Percentiles rank a stretch among this genome's conserved stretches.
phyloP scores from a whole-genome alignment of 1,284 basidiomycete genomes.

The Apiotrichum laibachii region DNA sequence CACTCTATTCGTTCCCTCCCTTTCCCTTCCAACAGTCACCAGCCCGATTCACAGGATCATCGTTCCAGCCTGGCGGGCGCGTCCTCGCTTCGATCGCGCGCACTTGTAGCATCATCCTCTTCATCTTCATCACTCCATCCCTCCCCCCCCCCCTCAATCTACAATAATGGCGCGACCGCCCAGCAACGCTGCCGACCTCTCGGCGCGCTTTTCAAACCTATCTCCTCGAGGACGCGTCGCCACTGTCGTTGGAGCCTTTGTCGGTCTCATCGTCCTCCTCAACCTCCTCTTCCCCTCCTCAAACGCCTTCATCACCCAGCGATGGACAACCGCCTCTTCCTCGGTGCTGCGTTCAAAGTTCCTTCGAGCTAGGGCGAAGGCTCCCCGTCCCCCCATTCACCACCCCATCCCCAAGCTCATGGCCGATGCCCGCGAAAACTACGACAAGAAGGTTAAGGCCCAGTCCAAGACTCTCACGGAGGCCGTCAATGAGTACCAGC shows the following conservation, averaged over 20 bases:
- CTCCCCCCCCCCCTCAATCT: background rate
- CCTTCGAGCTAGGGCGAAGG: constrained; percentile 41
- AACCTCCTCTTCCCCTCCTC: constrained; percentile 38
- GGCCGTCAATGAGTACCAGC: constrained; percentile 74
- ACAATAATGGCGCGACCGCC: constrained; percentile 9
- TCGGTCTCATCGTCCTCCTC: constrained; percentile 35
- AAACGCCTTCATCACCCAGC: constrained; percentile 31
- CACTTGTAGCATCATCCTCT: too few relatives aligned
- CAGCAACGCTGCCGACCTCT: constrained; percentile 1
- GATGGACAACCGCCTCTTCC: constrained; percentile 49
- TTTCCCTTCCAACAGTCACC: too few relatives aligned
- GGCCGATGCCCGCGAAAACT: constrained; percentile 68
- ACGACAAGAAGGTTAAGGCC: constrained; percentile 61
- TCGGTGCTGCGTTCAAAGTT: constrained; percentile 49
- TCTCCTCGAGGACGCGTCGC: constrained; percentile 31
- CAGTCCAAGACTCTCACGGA: constrained; percentile 73
- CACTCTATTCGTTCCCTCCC: too few relatives aligned
- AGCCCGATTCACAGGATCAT: too few relatives aligned
- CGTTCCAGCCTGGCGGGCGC: too few relatives aligned
- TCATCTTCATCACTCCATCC: background rate
- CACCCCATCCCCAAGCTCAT: constrained; percentile 83
- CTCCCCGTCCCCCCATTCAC: constrained; percentile 49
- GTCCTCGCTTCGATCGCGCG: too few relatives aligned
- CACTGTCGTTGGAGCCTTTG: constrained; percentile 25
- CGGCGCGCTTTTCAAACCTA: constrained; percentile 7